Evolutionary conservation across 2,329 filamentous ascomycete species (phyloP).

Genomic region (Dothistroma pini): DNA sequence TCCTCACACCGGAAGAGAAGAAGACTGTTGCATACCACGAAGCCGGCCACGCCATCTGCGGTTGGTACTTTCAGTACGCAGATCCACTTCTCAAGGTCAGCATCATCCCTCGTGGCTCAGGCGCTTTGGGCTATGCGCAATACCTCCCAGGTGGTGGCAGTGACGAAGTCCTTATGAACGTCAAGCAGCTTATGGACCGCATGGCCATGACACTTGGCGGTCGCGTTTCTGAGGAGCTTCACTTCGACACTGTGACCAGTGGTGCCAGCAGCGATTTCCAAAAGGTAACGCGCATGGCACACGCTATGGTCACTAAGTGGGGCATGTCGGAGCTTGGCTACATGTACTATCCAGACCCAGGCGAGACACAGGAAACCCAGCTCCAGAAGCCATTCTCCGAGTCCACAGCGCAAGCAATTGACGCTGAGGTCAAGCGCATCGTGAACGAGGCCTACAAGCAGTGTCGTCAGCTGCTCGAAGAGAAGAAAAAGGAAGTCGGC

Average conservation of each 20-base stretch:
- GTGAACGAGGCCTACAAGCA: conserved; percentile 89
- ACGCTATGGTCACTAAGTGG: conserved; percentile 98
- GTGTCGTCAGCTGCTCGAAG: conserved; percentile 75
- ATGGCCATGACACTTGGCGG: conserved; percentile 99
- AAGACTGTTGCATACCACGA: conserved; percentile 96
- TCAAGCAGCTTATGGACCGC: conserved; percentile 94
- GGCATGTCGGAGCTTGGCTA: conserved; percentile 96
- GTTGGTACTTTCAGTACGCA: conserved; percentile 96
- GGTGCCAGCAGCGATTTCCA: conserved; percentile 97
- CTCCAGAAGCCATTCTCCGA: conserved; percentile 95
- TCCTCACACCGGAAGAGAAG: conserved; percentile 91
- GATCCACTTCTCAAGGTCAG: conserved; percentile 97
- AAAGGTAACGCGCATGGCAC: conserved; percentile 95
- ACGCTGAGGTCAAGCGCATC: conserved; percentile 84
- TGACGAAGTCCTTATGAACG: conserved; percentile 94
- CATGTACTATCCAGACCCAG: conserved; percentile 72
- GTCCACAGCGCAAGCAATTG: conserved; percentile 86
- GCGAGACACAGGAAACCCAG: conserved; percentile 52
- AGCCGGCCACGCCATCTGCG: conserved; percentile 95
- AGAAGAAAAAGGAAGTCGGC: conserved; percentile 85
- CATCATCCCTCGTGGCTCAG: conserved; percentile 94
- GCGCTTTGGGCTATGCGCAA: conserved; percentile 91
- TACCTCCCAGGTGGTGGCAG: conserved; percentile 88
- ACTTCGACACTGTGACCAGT: conserved; percentile 94
- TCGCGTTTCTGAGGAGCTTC: conserved; percentile 89